Conservation (phyloP, 139 green algal species). For the Chlamydomonas schloesseri region DNA sequence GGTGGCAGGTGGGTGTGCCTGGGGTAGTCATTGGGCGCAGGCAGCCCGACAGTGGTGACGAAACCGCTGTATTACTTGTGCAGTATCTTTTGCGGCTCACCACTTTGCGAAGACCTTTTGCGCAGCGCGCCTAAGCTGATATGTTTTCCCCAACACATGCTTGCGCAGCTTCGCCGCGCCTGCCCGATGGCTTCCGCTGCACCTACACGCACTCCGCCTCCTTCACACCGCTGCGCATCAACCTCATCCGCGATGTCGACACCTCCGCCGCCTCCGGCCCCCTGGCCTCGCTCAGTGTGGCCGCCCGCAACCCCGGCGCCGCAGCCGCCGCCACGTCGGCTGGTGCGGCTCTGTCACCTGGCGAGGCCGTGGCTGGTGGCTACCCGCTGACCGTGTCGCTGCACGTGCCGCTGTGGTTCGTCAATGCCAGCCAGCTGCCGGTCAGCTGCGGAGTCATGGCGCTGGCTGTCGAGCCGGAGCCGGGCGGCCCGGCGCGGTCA, state of each 20-base stretch:
- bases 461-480: neutral
- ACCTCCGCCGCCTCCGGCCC: constrained; percentile 32
- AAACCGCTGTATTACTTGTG: no score
- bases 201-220: constrained; percentile 57
- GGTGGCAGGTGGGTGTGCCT: constrained; percentile 25
- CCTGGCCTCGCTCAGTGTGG: neutral
- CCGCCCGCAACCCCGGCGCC: neutral
- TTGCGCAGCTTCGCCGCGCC: constrained; percentile 2
- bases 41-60: no score
- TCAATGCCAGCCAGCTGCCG: constrained; percentile 81
- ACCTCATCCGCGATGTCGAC: constrained; percentile 65
- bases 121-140: no score
- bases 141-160: no score
- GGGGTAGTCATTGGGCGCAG: no score
- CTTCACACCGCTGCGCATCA: constrained; percentile 62
- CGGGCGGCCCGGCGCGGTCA: neutral
- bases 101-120: no score
- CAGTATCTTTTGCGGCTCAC: no score
- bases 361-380: constrained; percentile 65
- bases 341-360: neutral
- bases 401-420: constrained; percentile 79
- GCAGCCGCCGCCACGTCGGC: no score
- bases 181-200: constrained; percentile 78
- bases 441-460: constrained; percentile 67
- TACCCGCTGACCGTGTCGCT: constrained; percentile 71